phyloP scores from a whole-genome alignment of 192 early-diverging fungal genomes.

The Haplosporangium gracile region DNA sequence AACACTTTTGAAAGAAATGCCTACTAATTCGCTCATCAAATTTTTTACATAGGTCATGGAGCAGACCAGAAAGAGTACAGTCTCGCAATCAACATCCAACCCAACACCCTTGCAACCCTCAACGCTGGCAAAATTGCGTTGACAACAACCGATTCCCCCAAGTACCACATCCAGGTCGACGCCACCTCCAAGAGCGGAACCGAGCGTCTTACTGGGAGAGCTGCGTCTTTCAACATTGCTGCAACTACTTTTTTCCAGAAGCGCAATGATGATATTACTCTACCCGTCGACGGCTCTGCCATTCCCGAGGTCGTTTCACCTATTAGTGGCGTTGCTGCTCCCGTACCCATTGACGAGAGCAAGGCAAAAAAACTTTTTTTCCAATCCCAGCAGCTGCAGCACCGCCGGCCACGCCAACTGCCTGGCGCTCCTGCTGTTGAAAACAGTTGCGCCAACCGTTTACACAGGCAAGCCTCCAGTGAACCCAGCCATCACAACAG shows the following conservation, averaged over 20 bases:
- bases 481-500: too few species aligned
- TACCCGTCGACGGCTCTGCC: neutral
- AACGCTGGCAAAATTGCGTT: neutral
- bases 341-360: neutral
- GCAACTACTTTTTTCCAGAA: neutral
- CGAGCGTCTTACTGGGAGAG: neutral
- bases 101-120: neutral
- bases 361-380: neutral
- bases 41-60: neutral
- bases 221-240: neutral
- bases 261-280: neutral
- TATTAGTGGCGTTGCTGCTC: neutral
- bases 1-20: too few species aligned
- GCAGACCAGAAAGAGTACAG: neutral
- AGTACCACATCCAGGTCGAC: neutral
- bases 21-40: too few species aligned
- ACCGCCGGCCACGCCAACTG: neutral
- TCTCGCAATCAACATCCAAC: neutral
- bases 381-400: neutral
- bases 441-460: too few species aligned
- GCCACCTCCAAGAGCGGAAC: neutral
- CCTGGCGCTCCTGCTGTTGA: neutral
- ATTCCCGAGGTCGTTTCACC: neutral
- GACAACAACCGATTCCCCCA: neutral
- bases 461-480: too few species aligned